Evolutionary conservation across 2,329 filamentous ascomycete genomes (phyloP).

Genomic region (Cladosporium sp.): DNA sequence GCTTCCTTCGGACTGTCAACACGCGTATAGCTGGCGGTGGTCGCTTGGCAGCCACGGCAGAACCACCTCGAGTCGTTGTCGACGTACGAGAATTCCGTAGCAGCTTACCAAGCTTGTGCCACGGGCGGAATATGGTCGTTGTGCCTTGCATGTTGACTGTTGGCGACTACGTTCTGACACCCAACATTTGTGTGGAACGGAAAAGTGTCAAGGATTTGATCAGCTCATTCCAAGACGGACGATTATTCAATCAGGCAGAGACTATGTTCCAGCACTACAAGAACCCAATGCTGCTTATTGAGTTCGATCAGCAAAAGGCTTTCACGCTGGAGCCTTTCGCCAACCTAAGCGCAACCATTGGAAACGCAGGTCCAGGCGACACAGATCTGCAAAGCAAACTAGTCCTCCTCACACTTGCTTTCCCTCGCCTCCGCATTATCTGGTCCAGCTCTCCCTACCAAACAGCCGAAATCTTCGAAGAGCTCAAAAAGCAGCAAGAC

Average conservation of each 20-base stretch:
- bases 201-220: constrained; percentile 92
- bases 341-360: constrained; percentile 55
- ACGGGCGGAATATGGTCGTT: constrained; percentile 81
- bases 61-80: constrained; percentile 86
- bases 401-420: constrained; percentile 86
- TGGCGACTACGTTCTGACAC: constrained; percentile 90
- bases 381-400: constrained; percentile 87
- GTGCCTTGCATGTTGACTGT: constrained; percentile 95
- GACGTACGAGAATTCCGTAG: constrained; percentile 96
- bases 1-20: constrained; percentile 91
- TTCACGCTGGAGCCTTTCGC: constrained; percentile 74
- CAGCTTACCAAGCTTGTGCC: constrained; percentile 82
- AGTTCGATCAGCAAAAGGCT: constrained; percentile 95
- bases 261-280: constrained; percentile 94
- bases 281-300: constrained; percentile 84
- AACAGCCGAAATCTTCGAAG: constrained; percentile 93
- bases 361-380: constrained; percentile 56
- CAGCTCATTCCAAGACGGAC: constrained; percentile 84
- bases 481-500: constrained; percentile 80
- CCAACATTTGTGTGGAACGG: constrained; percentile 86
- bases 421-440: constrained; percentile 83
- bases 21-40: constrained; percentile 94
- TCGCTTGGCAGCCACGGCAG: constrained; percentile 73
- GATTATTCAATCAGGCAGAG: constrained; percentile 87
- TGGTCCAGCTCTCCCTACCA: constrained; percentile 94